A percentile compares a stretch with the other conserved stretches of the same genome.
Conservation (phyloP, 2,329 filamentous ascomycete species). For the Xylariaceae sp. region DNA sequence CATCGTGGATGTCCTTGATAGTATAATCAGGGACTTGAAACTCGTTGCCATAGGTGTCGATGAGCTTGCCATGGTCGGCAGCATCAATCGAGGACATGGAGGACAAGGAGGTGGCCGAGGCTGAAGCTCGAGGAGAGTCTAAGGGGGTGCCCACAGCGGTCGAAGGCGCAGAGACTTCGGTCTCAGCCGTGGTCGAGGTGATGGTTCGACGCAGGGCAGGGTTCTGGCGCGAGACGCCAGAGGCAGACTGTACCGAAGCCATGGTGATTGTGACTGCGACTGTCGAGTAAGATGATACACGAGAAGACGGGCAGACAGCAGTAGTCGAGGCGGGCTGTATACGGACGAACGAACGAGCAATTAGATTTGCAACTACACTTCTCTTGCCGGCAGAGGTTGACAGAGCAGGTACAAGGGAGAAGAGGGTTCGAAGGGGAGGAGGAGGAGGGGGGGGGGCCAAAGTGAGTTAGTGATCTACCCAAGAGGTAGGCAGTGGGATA, state of each 20-base stretch:
- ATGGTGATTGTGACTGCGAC: background rate
- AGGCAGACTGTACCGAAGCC: conserved; percentile 26
- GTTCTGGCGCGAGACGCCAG: conserved; percentile 38
- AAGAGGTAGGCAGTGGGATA: too few relatives aligned
- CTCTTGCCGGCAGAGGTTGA: conserved; percentile 1
- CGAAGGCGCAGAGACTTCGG: conserved; percentile 46
- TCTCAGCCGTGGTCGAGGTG: conserved; percentile 35
- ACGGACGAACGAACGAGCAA: too few relatives aligned
- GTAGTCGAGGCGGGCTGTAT: too few relatives aligned
- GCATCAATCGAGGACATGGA: conserved; percentile 71
- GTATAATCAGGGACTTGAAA: conserved; percentile 94
- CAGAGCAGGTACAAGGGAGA: background rate
- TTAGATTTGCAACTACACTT: conserved; percentile 6
- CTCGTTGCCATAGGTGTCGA: conserved; percentile 92
- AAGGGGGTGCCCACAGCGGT: conserved; percentile 54
- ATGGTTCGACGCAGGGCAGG: conserved; percentile 45
- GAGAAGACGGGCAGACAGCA: too few relatives aligned
- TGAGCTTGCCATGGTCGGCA: conserved; percentile 56
- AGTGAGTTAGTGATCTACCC: too few relatives aligned
- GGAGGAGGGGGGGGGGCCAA: too few relatives aligned
- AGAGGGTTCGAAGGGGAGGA: background rate
- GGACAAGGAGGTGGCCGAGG: conserved; percentile 88
- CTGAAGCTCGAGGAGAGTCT: conserved; percentile 56
- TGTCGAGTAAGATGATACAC: too few relatives aligned
- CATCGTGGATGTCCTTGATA: conserved; percentile 95